phyloP scores from a whole-genome alignment of 2,329 filamentous ascomycete species.

The Arachnopeziza araneosa region DNA sequence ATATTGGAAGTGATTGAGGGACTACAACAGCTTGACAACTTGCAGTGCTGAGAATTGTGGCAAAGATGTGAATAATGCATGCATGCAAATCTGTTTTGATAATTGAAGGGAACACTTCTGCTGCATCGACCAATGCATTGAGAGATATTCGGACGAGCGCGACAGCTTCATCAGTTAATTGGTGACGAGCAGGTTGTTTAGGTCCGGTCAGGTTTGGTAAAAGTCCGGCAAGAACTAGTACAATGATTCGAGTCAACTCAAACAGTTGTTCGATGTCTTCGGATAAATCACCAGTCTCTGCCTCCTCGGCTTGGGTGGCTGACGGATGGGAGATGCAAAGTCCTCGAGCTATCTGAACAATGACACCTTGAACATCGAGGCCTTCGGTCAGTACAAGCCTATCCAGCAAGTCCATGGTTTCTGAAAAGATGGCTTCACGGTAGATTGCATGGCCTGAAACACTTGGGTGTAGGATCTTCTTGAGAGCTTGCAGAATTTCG shows the following conservation, averaged over 20 bases:
- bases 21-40: constrained; percentile 84
- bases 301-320: constrained; percentile 61
- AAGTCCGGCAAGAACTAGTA: constrained; percentile 81
- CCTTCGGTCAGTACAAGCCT: constrained; percentile 88
- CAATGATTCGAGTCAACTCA: constrained; percentile 92
- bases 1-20: constrained; percentile 81
- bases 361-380: constrained; percentile 80
- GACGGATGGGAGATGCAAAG: constrained; percentile 89
- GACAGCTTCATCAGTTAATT: constrained; percentile 82
- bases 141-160: constrained; percentile 74
- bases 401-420: constrained; percentile 94
- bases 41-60: constrained; percentile 82
- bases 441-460: constrained; percentile 97
- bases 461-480: constrained; percentile 90
- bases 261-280: constrained; percentile 98
- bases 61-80: constrained; percentile 94
- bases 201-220: constrained; percentile 74
- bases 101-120: constrained; percentile 90
- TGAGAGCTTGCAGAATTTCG: constrained; percentile 83
- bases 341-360: constrained; percentile 88
- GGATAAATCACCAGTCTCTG: constrained; percentile 72
- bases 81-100: constrained; percentile 96
- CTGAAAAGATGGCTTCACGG: constrained; percentile 89
- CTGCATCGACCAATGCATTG: constrained; percentile 86
- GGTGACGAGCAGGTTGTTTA: constrained; percentile 57